These are phyloP conservation scores for Pinus albicaulis DNA, from an alignment of 75 land plant genomes.

Conservation along the genomic window DNA sequence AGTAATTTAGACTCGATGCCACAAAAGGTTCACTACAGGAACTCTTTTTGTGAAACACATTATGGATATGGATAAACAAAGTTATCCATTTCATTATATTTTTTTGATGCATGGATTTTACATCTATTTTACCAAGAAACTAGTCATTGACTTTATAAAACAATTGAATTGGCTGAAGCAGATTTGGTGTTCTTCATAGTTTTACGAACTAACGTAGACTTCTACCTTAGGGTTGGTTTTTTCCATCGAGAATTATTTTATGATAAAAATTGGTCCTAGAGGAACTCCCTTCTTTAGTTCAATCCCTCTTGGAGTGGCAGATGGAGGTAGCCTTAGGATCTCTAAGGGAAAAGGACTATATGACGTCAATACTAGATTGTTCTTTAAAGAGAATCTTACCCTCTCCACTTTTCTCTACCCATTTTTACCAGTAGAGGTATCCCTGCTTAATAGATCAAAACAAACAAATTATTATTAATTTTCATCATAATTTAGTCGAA, in stretches of 20 bases:
- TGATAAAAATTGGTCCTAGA: constrained; percentile 37
- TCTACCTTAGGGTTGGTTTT: background rate
- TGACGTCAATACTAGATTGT: constrained; percentile 52
- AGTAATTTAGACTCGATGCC: no score
- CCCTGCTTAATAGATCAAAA: background rate
- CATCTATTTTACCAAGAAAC: no score
- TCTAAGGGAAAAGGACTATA: constrained; percentile 40
- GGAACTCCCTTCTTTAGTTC: constrained; percentile 47
- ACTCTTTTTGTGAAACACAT: no score
- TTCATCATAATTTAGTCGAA: background rate
- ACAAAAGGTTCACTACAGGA: no score
- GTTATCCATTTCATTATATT: no score
- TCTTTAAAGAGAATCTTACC: constrained; percentile 42
- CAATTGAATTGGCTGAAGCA: constrained; percentile 2
- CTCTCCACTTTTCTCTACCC: constrained; percentile 33
- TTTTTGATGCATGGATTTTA: no score
- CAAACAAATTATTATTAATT: background rate
- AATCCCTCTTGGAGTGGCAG: constrained; percentile 51
- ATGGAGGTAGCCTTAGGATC: constrained; percentile 37
- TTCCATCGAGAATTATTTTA: constrained; percentile 8
- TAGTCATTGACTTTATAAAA: background rate
- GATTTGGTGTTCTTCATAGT: background rate
- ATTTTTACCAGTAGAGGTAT: background rate
- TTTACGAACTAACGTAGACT: background rate
- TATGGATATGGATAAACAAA: no score